Conservation (phyloP, 139 green algal species). For the Helicosporidium sp. region DNA sequence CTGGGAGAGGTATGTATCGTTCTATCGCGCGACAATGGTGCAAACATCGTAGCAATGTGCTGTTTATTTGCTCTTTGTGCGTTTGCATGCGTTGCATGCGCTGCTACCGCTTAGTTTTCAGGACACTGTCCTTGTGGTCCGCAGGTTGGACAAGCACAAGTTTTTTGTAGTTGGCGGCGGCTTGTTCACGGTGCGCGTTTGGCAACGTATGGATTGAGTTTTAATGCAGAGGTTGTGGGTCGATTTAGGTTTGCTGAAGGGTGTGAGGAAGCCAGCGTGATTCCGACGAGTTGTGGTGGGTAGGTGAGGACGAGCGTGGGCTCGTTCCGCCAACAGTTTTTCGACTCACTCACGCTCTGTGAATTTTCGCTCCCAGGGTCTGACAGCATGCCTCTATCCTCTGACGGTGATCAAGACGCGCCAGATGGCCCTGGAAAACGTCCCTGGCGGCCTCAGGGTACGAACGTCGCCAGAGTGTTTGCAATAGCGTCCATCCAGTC, state of each 20-base stretch:
- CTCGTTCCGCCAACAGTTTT: background rate
- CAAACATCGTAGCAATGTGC: background rate
- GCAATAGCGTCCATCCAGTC: too few relatives aligned
- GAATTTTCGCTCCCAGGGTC: conserved; percentile 11
- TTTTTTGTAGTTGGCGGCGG: conserved; percentile 65
- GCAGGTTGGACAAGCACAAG: conserved; percentile 70
- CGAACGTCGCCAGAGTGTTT: too few relatives aligned
- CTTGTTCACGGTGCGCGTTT: conserved; percentile 40
- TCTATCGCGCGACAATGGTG: background rate
- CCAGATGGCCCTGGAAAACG: conserved; percentile 49
- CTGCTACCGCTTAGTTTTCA: background rate
- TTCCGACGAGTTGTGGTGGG: too few relatives aligned
- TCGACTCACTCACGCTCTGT: background rate
- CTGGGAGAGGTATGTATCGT: background rate
- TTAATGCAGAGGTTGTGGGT: too few relatives aligned
- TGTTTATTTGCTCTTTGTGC: background rate
- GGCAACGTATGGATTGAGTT: background rate
- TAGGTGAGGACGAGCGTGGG: too few relatives aligned
- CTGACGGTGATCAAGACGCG: conserved; percentile 83
- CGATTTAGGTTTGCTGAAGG: too few relatives aligned
- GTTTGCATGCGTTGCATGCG: background rate
- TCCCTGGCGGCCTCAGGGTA: conserved; percentile 26
- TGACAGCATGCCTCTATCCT: conserved; percentile 65
- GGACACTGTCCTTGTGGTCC: background rate
- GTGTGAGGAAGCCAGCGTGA: too few relatives aligned